Conservation (phyloP, 805 yeast species). For the Clavispora phyllophila region DNA sequence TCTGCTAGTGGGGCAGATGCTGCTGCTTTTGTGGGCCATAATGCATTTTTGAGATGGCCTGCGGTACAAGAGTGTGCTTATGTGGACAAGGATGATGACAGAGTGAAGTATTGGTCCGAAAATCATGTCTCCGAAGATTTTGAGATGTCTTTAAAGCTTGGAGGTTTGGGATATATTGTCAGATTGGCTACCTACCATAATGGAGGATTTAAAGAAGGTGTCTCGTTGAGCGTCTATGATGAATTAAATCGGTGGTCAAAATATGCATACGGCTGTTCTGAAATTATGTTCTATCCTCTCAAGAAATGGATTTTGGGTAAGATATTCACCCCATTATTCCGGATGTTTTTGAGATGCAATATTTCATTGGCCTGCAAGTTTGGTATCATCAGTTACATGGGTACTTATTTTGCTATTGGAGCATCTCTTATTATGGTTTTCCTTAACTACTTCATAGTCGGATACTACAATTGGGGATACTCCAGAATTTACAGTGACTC, state of each 20-base stretch:
- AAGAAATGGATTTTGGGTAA: background rate
- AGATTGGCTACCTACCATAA: background rate
- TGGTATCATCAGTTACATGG: background rate
- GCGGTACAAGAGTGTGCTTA: slow-evolving; percentile 1
- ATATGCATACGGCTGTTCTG: slow-evolving; percentile 1
- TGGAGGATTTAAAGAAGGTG: background rate
- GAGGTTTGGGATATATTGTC: background rate
- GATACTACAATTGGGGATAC: background rate
- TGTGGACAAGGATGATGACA: background rate
- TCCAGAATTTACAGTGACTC: background rate
- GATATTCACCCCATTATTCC: background rate
- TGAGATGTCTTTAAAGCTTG: slow-evolving; percentile 1
- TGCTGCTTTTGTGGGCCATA: background rate
- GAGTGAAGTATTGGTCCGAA: background rate
- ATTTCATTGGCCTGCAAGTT: background rate
- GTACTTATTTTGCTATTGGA: background rate
- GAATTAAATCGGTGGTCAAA: background rate
- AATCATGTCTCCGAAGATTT: background rate
- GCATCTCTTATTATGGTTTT: background rate
- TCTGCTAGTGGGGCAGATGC: background rate
- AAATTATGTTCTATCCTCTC: background rate
- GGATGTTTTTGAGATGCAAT: background rate
- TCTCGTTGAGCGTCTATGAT: background rate
- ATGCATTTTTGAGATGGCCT: background rate
- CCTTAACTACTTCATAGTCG: background rate